phyloP scores from a whole-genome alignment of 805 yeast genomes.

The Candida nemodendra region DNA sequence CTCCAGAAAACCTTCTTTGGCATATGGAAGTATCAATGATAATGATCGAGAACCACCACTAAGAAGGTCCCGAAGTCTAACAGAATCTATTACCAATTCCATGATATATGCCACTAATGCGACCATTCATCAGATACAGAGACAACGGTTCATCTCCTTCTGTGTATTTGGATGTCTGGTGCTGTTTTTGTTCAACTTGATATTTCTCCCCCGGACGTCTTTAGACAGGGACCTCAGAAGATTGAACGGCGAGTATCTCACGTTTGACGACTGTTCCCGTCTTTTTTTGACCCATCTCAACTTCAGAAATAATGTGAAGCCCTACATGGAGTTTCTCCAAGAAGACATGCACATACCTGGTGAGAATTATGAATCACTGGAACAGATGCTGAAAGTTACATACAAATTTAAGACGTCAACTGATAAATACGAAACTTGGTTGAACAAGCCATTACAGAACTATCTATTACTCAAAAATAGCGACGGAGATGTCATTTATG shows the following conservation, averaged over 20 bases:
- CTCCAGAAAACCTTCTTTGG: conserved; percentile 14
- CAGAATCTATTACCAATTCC: conserved; percentile 31
- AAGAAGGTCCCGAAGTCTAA: conserved; percentile 23
- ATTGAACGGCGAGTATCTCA: conserved; percentile 61
- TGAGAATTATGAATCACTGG: conserved; percentile 19
- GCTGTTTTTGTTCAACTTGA: conserved; percentile 56
- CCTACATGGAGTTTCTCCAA: conserved; percentile 20
- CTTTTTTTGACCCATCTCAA: conserved; percentile 38
- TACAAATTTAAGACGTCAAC: conserved; percentile 40
- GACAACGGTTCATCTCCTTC: conserved; percentile 43
- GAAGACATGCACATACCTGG: conserved; percentile 26
- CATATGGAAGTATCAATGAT: conserved; percentile 10
- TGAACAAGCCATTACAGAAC: conserved; percentile 50
- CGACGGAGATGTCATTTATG: conserved; percentile 38
- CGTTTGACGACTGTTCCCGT: conserved; percentile 70
- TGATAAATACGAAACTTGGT: conserved; percentile 57
- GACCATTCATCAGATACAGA: conserved; percentile 29
- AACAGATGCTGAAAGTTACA: conserved; percentile 13
- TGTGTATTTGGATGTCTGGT: conserved; percentile 50
- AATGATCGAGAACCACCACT: conserved; percentile 11
- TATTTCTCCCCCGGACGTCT: conserved; percentile 83
- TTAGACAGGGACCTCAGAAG: conserved; percentile 77
- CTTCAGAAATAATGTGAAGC: conserved; percentile 21
- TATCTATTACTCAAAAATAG: conserved; percentile 37
- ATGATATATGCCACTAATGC: conserved; percentile 27